Evolutionary conservation across 2,329 filamentous ascomycete species (phyloP).

Genomic region (Paraphaeosphaeria sporulosa): DNA sequence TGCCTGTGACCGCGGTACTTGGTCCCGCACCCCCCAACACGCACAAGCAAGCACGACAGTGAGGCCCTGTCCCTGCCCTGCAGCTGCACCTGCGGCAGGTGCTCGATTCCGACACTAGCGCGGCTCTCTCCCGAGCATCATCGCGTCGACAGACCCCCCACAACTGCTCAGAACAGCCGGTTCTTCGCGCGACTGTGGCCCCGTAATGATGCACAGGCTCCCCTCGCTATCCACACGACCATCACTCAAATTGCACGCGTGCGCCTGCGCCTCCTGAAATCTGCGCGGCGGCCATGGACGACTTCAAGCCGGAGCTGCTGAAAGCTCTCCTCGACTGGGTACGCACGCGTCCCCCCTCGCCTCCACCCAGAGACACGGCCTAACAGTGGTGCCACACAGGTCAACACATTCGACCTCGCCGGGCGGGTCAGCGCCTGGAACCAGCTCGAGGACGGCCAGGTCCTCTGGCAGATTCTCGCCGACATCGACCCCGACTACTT

Average conservation of each 20-base stretch:
- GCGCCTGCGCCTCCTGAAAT: conserved; percentile 29
- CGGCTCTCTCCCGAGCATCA: conserved; percentile 30
- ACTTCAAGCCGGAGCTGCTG: conserved; percentile 50
- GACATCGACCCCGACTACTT: conserved; percentile 59
- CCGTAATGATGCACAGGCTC: conserved; percentile 42
- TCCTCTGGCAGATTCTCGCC: conserved; percentile 57
- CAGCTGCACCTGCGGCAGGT: conserved; percentile 7
- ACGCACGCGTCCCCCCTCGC: conserved; percentile 17
- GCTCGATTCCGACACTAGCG: conserved; percentile 23
- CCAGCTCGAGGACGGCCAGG: conserved; percentile 56
- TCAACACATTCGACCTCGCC: conserved; percentile 54
- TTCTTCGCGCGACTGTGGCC: conserved; percentile 22
- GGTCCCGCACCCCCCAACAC: conserved; percentile 1
- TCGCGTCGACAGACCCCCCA: conserved; percentile 31
- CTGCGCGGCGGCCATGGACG: conserved; percentile 40
- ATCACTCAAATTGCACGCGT: conserved; percentile 21
- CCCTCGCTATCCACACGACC: conserved; percentile 21
- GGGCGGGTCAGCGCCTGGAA: conserved; percentile 48
- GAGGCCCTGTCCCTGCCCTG: conserved; percentile 1
- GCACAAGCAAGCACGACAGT: conserved; percentile 4
- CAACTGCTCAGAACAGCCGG: conserved; percentile 11
- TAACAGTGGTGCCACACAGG: conserved; percentile 32
- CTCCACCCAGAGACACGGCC: conserved; percentile 3
- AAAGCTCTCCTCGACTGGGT: conserved; percentile 51
- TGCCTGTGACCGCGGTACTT: not conserved